Percentiles rank a stretch among this genome's conserved stretches.
Conservation (phyloP, 108 stramenopile genomes). For the Cylindrotheca fusiformis region DNA sequence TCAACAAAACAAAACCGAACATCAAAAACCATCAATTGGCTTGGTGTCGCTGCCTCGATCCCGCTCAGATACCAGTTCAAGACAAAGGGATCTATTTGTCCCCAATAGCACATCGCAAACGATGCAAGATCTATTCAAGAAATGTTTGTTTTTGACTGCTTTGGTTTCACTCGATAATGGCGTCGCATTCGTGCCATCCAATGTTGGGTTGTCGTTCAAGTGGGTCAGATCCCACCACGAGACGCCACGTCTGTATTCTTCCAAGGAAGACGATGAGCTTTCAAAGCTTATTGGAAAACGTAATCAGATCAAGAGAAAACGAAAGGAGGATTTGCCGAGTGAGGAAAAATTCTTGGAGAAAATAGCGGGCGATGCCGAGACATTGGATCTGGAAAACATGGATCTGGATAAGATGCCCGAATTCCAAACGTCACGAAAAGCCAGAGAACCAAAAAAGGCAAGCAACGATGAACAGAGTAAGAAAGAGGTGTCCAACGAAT, state of each 20-base stretch:
- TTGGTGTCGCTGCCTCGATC: too few species aligned
- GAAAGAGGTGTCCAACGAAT: slow-evolving; percentile 8
- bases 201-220: background rate
- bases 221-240: too few species aligned
- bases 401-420: slow-evolving; percentile 40
- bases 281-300: slow-evolving; percentile 48
- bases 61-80: too few species aligned
- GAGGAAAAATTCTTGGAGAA: slow-evolving; percentile 16
- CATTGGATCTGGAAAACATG: slow-evolving; percentile 30
- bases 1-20: too few species aligned
- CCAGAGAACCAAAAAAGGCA: slow-evolving; percentile 26
- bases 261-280: slow-evolving; percentile 44
- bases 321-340: slow-evolving; percentile 29
- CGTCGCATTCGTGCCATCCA: background rate
- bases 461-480: slow-evolving; percentile 11
- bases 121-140: too few species aligned
- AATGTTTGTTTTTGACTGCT: background rate
- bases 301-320: slow-evolving; percentile 42
- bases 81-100: too few species aligned
- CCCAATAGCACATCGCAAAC: too few species aligned
- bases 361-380: slow-evolving; percentile 1
- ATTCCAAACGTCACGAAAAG: slow-evolving; percentile 38
- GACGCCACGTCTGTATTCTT: too few species aligned
- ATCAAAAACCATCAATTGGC: too few species aligned
- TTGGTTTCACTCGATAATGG: background rate